Base-by-base conservation (phyloP, 805 yeast species). In the Barnettozyma salicaria region DNA sequence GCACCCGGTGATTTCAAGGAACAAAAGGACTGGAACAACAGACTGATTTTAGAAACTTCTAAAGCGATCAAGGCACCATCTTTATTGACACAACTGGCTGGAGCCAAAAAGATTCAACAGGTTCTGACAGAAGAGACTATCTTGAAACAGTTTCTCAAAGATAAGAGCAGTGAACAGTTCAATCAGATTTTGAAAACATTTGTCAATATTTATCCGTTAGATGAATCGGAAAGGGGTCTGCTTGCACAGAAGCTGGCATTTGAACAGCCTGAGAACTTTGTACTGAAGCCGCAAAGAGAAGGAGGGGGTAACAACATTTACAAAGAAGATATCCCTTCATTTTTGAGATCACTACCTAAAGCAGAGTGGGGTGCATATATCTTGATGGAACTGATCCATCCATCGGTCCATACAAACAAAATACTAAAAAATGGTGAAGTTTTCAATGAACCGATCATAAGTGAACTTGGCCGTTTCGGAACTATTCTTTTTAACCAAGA, bases 241-340 rank as follows among this genome's bases (percentile, higher is more conserved):
- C 40, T 52, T 25, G 96, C 92, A 5, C 76, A 73, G 40, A 62
- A 70, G 42, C 59, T 85, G 30, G 95, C 95, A 2, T 64, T 80
- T 32, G 77, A 74, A 43, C 42, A 59, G 2, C 90, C 96, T 0
- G 76, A 74, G 37, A 68, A 71, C 18, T 92, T 67, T 56, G 99
- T 92, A 1, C 68, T 92, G 50, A 92, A 92, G 55, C 99, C 99
- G 4, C 98, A 92, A 61, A 75, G 99, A 65, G 99, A 92, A 66
- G 99, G 99, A 27, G 99, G 99, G 31, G 98, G 98, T 14, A 88
- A 92, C 59, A 92, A 92, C 57, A 74, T 92, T 37, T 92, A 92
- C 61, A 84, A 85, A 52, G 76, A 77, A 25, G 83, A 86, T 50
- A 92, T 92, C 40, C 96, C 96, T 1, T 65, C 44, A 0, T 90